Evolutionary conservation across 1,284 basidiomycete species (phyloP), one percentile per base, ranked within the genome.

Genomic region (Rhodotorula sp.): DNA sequence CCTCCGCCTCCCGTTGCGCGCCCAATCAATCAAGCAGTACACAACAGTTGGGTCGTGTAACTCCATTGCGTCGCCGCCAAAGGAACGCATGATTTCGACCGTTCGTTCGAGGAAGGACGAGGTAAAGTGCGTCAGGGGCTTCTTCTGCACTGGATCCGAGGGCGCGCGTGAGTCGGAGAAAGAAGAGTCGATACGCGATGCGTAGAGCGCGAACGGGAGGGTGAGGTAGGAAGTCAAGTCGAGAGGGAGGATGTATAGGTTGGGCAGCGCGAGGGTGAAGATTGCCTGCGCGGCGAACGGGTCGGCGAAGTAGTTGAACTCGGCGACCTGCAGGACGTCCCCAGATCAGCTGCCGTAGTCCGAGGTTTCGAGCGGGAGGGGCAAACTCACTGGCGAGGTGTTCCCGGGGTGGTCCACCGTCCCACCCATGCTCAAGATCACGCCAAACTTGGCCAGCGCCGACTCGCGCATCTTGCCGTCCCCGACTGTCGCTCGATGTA

Each of bases 241-340:
- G 63, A 94, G 82, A 2, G 93, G 88, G 58, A 89, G 82, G 67
- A 94, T 82, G 65, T 90, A 77, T 76, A 94, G 86, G 60, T 66
- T 55, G 1, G 72, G 27, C 22, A 67, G 62, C 15, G 61, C 44
- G 57, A 64, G 72, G 10, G 47, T 24, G 53, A 71, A 61, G 57
- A 81, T 51, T 10, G 80, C 30, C 62, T 86, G 85, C 15, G 90
- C 91, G 1, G 94, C 92, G 77, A 85, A 92, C 3, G 94, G 92
- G 78, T 97, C 94, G 5, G 94, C 93, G 74, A 90, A 96, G 78
- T 90, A 93, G 82, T 97, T 97, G 85, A 84, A 97, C 87, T 95
- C 93, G 66, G 92, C 89, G 0, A 87, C 55, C 47, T 39, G 48
- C 51, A 52, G 24, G 48, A 51, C 2, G 13, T 7, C n/a, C 13